Percentiles rank a stretch among this genome's conserved stretches.
Evolutionary conservation across 2,329 filamentous ascomycete genomes (phyloP).

Genomic region (Dissoconium aciculare): DNA sequence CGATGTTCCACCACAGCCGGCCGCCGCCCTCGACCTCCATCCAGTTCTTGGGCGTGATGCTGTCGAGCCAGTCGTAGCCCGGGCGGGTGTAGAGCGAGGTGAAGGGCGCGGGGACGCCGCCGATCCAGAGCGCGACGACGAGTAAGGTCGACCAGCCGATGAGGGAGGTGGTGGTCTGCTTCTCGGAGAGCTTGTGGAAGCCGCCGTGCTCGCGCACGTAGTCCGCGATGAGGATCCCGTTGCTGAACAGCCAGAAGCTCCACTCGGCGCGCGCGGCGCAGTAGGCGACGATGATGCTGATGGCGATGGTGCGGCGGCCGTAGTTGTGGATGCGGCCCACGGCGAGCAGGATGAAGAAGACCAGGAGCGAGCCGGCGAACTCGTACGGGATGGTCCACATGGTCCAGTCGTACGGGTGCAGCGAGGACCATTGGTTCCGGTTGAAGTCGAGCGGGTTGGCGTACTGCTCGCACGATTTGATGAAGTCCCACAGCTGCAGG

Average conservation of each 20-base stretch:
- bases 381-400: constrained; percentile 16
- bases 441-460: constrained; percentile 11
- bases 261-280: constrained; percentile 8
- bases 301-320: constrained; percentile 4
- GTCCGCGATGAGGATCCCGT: constrained; percentile 9
- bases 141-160: constrained; percentile 5
- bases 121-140: constrained; percentile 6
- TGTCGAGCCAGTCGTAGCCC: constrained; percentile 9
- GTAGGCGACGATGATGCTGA: constrained; percentile 4
- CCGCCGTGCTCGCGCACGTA: constrained; percentile 10
- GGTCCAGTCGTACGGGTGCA: constrained; percentile 11
- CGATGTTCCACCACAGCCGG: constrained; percentile 11
- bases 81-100: constrained; percentile 5
- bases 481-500: constrained; percentile 8
- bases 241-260: constrained; percentile 11
- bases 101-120: constrained; percentile 4
- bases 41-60: constrained; percentile 5
- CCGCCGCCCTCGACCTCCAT: constrained; percentile 6
- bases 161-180: background rate
- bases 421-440: constrained; percentile 1
- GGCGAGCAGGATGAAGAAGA: constrained; percentile 8
- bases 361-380: constrained; percentile 8
- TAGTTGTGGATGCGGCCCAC: constrained; percentile 5
- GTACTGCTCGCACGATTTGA: constrained; percentile 5
- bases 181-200: constrained; percentile 7